phyloP scores from a whole-genome alignment of 2,329 filamentous ascomycete species.

The Arthrobotrys iridis region DNA sequence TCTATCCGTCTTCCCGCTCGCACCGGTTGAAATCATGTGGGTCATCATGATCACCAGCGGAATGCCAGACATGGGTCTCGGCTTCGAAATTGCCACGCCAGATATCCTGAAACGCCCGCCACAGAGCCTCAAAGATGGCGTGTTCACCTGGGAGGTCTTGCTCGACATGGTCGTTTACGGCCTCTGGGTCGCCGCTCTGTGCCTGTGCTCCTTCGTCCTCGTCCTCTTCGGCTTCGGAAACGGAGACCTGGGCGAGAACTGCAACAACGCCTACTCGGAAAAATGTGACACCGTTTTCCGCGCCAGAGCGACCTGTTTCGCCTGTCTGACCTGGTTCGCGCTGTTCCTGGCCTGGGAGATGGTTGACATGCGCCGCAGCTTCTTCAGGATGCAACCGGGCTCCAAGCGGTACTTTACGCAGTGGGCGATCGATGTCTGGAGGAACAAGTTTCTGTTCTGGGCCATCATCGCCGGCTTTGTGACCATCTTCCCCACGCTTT shows the following conservation, averaged over 20 bases:
- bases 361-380: conserved; percentile 72
- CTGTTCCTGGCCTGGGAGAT: conserved; percentile 79
- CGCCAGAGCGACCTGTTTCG: conserved; percentile 77
- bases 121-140: conserved; percentile 74
- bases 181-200: conserved; percentile 77
- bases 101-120: conserved; percentile 84
- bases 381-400: conserved; percentile 77
- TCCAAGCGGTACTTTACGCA: conserved; percentile 72
- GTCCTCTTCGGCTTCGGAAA: conserved; percentile 71
- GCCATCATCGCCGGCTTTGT: conserved; percentile 71
- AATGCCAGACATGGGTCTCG: conserved; percentile 86
- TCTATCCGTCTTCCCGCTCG: conserved; percentile 84
- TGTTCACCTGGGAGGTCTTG: conserved; percentile 81
- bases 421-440: conserved; percentile 72
- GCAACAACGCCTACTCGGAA: conserved; percentile 69
- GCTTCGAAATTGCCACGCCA: conserved; percentile 77
- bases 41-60: conserved; percentile 89
- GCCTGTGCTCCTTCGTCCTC: conserved; percentile 71
- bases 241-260: conserved; percentile 68
- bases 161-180: conserved; percentile 84
- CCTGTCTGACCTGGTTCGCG: conserved; percentile 78
- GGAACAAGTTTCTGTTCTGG: conserved; percentile 75
- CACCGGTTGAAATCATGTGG: conserved; percentile 88
- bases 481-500: conserved; percentile 72
- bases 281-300: conserved; percentile 74